Conservation (phyloP, 2,329 filamentous ascomycete genomes). For the Stachybotrys chlorohalonatus region DNA sequence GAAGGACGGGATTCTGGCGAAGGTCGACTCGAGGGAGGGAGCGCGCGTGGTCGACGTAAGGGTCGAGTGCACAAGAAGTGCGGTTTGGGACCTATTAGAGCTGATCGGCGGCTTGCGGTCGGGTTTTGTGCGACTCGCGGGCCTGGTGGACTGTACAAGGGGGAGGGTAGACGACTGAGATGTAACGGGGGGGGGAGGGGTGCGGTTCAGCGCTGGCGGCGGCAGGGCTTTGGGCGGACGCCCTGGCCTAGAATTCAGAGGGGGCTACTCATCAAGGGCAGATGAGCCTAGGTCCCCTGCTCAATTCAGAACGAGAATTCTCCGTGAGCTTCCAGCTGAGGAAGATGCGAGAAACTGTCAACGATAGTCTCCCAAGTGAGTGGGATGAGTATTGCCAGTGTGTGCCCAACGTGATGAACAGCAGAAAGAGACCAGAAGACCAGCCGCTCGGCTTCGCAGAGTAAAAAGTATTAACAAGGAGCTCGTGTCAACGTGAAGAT, state of each 20-base stretch:
- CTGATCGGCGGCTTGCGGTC: constrained; percentile 31
- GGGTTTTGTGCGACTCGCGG: constrained; percentile 42
- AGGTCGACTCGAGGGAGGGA: constrained; percentile 8
- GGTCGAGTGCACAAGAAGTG: constrained; percentile 18
- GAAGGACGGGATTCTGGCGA: constrained; percentile 17
- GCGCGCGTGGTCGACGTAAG: constrained; percentile 13
- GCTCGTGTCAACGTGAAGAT: no score
- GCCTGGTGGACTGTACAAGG: constrained; percentile 13
- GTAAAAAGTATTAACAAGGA: no score
- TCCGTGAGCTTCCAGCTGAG: constrained; percentile 21
- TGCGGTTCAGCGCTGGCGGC: constrained; percentile 26
- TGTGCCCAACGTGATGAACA: no score
- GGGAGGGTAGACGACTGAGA: constrained; percentile 31
- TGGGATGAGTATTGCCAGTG: no score
- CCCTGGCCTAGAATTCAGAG: constrained; percentile 26
- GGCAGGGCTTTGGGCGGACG: constrained; percentile 23
- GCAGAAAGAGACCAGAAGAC: no score
- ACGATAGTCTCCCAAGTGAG: neutral
- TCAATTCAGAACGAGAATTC: constrained; percentile 24
- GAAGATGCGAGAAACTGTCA: neutral
- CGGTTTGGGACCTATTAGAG: constrained; percentile 16
- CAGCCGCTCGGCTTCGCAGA: no score
- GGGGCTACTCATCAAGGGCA: constrained; percentile 29
- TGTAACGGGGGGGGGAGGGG: constrained; percentile 23
- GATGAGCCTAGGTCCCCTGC: constrained; percentile 20